Base-by-base conservation (phyloP, 1,139 yeast species). In the Zygosaccharomyces sapae region DNA sequence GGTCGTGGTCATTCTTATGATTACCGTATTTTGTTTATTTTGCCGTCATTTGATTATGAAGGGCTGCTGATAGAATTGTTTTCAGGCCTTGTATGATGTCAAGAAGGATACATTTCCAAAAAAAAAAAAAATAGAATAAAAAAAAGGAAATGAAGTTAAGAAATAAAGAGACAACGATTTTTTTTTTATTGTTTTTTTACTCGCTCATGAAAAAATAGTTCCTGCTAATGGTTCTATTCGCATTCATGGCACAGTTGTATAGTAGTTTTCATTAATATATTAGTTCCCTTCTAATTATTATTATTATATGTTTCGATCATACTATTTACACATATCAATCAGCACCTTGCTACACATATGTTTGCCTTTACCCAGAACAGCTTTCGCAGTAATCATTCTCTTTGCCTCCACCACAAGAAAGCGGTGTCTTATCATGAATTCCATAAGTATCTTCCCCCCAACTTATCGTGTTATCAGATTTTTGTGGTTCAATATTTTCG, bases 191-290 rank as follows among this genome's bases (percentile, higher is more conserved):
- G 44, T 43, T 44, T 41, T n/a, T 37, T 38, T 38, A 37, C 19
- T 37, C 27, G 49, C 49, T 42, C 49, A 42, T 46, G 46, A 42
- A 38, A 33, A 42, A 12, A 9, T 42, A 42, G 43, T 41, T 30
- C 38, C 36, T 27, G 13, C 13, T 19, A 30, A 22, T 9, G 33
- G 43, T 34, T 27, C 41, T 43, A 46, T 43, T 30, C 13, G 36
- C 45, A 40, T 41, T 47, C 50, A 44, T 44, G 50, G 47, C 45
- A 47, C 50, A 45, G 50, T 47, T 47, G 50, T 47, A 44, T 47
- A 47, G 42, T 47, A 47, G 47, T 47, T 25, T 39, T 39, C 10
- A 27, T 29, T 38, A 27, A 4, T 30, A 30, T 18, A 30, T 27
- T 39, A 39, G 35, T 24, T 36, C 18, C 31, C 40, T 24, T 37